Base-by-base conservation (phyloP, 768 basidiomycete species). In the Podaxis mareebaensis region DNA sequence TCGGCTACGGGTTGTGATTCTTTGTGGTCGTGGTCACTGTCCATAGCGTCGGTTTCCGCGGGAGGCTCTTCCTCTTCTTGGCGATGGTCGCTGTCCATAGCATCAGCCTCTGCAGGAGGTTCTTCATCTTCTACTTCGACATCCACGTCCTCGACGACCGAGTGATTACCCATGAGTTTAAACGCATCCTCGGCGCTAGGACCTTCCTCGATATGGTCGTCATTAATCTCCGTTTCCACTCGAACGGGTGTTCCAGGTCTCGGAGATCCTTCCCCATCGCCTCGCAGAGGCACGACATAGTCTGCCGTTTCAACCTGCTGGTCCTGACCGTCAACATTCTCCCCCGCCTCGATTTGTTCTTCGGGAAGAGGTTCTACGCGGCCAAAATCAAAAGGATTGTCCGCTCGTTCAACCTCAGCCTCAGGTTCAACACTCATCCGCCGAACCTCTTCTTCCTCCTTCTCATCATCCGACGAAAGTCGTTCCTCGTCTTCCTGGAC, bases 381-480 rank as follows among this genome's bases (percentile, higher is more conserved):
- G n/a, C 33, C 24, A 33, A 64, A 28, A 10, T 66, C 60, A 20
- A 52, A 62, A 11, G 61, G 55, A 22, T 46, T 38, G 33, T 33
- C 33, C 33, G 10, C 33, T 33, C 33, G 33, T 10, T 33, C 33
- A 17, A 28, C n/a, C 33, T 62, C 64, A 15, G 52, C 39, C 3
- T 73, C 69, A 10, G 67, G 70, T 17, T 72, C 68, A 4, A 71
- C 65, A 11, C 70, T 70, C 66, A 73, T 72, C 52, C 64, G 66
- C 40, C 65, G 63, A 48, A 74, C 73, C 58, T 77, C 74, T 30
- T 70, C 73, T 46, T 75, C 72, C 38, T 71, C 68, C 10, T 68
- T 69, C 52, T 65, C 54, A n/a, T 71, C 74, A 10, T 33, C 33
- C 33, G 8, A 33, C 33, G 33, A 33, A 33, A 33, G 33, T 10